phyloP scores from a whole-genome alignment of 2,329 filamentous ascomycete species.

The Pseudohalonectria lignicola region DNA sequence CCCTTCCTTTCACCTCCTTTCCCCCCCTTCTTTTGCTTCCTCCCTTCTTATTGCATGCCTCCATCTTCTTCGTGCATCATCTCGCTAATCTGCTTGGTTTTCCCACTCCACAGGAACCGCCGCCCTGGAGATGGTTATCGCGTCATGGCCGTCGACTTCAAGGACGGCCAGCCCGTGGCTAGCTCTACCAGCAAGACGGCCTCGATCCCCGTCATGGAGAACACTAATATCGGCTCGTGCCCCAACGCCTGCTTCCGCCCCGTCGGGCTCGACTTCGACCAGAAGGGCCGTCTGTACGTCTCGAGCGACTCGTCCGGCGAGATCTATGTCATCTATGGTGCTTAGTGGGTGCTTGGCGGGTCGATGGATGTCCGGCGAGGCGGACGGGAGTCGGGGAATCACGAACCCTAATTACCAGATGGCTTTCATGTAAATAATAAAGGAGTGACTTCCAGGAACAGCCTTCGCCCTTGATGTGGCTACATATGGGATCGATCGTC shows the following conservation, averaged over 20 bases:
- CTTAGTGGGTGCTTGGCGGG: background rate
- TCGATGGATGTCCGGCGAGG: background rate
- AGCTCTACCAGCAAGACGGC: constrained; percentile 30
- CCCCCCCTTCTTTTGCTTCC: no score
- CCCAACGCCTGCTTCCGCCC: constrained; percentile 50
- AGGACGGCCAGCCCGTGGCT: constrained; percentile 27
- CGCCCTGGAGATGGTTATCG: constrained; percentile 25
- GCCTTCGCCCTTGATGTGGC: no score
- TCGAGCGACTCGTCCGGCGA: constrained; percentile 52
- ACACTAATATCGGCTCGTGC: constrained; percentile 38
- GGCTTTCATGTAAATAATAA: no score
- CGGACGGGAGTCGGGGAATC: no score
- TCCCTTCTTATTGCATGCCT: no score
- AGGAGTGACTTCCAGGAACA: no score
- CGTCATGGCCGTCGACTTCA: constrained; percentile 27
- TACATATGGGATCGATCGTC: no score
- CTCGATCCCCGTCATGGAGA: constrained; percentile 40
- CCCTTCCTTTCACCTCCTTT: no score
- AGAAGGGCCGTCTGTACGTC: constrained; percentile 46
- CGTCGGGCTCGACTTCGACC: constrained; percentile 41
- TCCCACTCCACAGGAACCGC: no score
- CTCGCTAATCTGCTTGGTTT: no score
- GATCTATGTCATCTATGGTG: constrained; percentile 40
- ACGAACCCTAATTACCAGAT: no score
- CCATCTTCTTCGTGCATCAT: no score